Evolutionary conservation across 305 asterid genomes (phyloP).

Genomic region (Andrographis paniculata): DNA sequence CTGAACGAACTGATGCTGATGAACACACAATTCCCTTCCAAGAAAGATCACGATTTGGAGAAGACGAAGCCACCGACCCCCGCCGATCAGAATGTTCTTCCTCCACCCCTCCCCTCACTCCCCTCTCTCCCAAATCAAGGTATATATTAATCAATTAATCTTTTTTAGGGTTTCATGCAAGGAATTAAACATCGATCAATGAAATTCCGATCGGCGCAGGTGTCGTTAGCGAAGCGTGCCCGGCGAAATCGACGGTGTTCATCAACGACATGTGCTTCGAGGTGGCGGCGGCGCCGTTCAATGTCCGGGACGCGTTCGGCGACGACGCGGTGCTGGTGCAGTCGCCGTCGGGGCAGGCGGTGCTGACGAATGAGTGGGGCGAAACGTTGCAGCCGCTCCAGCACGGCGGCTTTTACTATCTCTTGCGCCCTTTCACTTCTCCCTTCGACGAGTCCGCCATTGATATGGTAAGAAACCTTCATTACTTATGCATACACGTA

Average conservation of each 20-base stretch:
- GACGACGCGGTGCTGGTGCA: conserved; percentile 55
- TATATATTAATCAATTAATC: too few species aligned
- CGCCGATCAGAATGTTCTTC: conserved; percentile 19
- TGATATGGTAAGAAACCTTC: conserved; percentile 28
- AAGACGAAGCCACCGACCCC: conserved; percentile 25
- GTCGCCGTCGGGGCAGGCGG: conserved; percentile 62
- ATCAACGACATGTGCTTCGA: conserved; percentile 77
- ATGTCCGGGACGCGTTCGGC: conserved; percentile 70
- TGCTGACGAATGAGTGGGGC: conserved; percentile 66
- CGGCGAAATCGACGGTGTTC: conserved; percentile 51
- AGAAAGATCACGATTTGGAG: conserved; percentile 20
- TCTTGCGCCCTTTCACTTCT: conserved; percentile 37
- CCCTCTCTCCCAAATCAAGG: neutral
- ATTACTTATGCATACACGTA: neutral
- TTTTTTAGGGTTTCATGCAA: neutral
- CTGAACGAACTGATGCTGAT: conserved; percentile 26
- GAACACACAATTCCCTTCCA: conserved; percentile 15
- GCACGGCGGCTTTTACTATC: conserved; percentile 60
- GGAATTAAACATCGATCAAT: conserved; percentile 5
- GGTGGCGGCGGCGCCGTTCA: conserved; percentile 47
- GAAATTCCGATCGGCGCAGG: conserved; percentile 29
- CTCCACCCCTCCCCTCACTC: neutral
- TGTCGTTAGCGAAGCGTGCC: conserved; percentile 24
- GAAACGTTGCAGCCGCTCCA: conserved; percentile 60
- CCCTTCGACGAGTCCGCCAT: conserved; percentile 20